Conservation (phyloP, 192 early-diverging fungal species). For the Podila epicladia region DNA sequence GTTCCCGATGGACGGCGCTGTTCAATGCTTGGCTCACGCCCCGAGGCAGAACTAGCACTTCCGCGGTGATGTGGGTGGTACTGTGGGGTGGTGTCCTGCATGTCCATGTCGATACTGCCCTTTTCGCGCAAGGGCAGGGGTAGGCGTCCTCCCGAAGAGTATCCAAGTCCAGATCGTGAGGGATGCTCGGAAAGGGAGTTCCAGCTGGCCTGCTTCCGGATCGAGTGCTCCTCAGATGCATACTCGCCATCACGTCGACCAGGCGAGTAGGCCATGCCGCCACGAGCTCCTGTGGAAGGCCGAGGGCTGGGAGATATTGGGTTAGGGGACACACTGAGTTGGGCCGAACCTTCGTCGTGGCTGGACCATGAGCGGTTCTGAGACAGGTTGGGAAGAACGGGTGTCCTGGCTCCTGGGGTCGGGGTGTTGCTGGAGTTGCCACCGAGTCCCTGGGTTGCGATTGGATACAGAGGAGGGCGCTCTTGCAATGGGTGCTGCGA, state of each 20-base stretch:
- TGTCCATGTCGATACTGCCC: slow-evolving; percentile 16
- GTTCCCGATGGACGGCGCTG: not conserved
- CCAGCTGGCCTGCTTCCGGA: slow-evolving; percentile 32
- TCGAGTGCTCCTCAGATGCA: not conserved
- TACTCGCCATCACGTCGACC: not conserved
- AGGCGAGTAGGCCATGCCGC: not conserved
- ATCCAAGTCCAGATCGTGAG: not conserved
- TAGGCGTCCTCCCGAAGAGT: not conserved
- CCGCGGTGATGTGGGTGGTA: not conserved
- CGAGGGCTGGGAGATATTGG: not conserved
- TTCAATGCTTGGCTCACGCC: not conserved
- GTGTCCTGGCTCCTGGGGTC: not conserved
- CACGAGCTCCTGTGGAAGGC: not conserved
- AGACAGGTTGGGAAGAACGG: not conserved
- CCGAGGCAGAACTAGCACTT: not conserved
- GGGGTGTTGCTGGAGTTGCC: not conserved
- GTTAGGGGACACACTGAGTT: not conserved
- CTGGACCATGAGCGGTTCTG: slow-evolving; percentile 6
- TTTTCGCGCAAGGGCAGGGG: not conserved
- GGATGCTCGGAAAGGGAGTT: slow-evolving; percentile 5
- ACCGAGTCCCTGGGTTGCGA: slow-evolving; percentile 13
- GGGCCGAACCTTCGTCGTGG: not conserved
- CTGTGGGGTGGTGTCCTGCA: slow-evolving; percentile 19
- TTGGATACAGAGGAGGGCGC: slow-evolving; percentile 14
- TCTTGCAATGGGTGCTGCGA: slow-evolving; percentile 4